phyloP scores from a whole-genome alignment of 2,329 filamentous ascomycete genomes.

The Mollisiaceae sp. region DNA sequence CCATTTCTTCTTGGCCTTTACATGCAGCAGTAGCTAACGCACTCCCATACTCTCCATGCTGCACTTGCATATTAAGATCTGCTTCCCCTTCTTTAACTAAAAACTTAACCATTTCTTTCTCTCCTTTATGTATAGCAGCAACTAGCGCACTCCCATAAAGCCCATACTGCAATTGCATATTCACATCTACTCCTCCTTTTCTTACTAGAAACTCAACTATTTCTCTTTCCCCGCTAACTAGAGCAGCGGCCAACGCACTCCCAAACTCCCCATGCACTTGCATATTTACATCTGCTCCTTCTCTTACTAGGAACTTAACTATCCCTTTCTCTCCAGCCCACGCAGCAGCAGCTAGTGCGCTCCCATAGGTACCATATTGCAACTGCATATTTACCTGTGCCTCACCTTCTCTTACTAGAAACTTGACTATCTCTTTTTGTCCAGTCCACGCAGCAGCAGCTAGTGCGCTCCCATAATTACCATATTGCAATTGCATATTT shows the following conservation, averaged over 20 bases:
- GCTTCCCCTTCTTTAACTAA: constrained; percentile 9
- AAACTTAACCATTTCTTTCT: not conserved
- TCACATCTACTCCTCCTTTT: constrained; percentile 11
- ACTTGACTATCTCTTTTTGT: not conserved
- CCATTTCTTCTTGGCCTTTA: too few relatives aligned
- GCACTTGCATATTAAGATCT: constrained; percentile 14
- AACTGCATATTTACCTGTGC: constrained; percentile 18
- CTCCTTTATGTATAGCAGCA: not conserved
- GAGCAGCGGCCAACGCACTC: constrained; percentile 7
- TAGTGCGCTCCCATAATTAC: constrained; percentile 4
- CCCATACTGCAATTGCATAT: constrained; percentile 18
- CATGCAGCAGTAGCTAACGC: constrained; percentile 4
- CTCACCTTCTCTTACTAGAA: constrained; percentile 6
- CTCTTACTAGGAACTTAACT: constrained; percentile 5
- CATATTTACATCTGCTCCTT: constrained; percentile 16
- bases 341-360: constrained; percentile 15
- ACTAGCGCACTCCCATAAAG: constrained; percentile 15
- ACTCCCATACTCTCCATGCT: constrained; percentile 7
- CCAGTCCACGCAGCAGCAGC: not conserved
- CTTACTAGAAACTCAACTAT: constrained; percentile 8
- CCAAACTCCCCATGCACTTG: constrained; percentile 2
- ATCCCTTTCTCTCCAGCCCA: not conserved
- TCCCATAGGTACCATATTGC: constrained; percentile 10
- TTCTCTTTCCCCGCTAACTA: not conserved
- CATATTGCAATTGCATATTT: constrained; percentile 14